phyloP scores from a whole-genome alignment of 495 filamentous ascomycete species.

The Podospora pseudopauciseta region DNA sequence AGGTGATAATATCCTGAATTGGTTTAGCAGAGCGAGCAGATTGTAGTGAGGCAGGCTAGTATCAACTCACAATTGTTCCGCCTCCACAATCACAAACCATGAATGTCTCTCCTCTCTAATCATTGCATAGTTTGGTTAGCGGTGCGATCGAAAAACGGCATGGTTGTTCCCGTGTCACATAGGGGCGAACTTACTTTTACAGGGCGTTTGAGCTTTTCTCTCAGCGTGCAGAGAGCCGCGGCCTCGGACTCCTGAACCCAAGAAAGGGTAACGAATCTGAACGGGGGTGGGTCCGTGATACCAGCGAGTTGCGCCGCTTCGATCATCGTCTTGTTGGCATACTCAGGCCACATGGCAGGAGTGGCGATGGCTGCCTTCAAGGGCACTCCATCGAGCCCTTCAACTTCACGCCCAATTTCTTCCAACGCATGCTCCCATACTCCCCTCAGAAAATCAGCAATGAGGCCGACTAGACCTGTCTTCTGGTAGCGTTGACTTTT shows the following conservation, averaged over 20 bases:
- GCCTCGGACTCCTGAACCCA: conserved; percentile 6
- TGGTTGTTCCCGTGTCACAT: too few relatives aligned
- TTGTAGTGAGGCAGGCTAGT: too few relatives aligned
- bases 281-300: neutral
- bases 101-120: conserved; percentile 7
- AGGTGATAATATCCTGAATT: conserved; percentile 6
- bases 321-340: neutral
- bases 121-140: too few relatives aligned
- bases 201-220: neutral
- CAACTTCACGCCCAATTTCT: neutral
- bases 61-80: conserved; percentile 5
- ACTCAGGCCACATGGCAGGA: neutral
- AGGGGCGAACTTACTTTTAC: neutral
- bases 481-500: neutral
- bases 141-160: too few relatives aligned
- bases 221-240: conserved; percentile 7
- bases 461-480: neutral
- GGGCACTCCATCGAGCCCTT: neutral
- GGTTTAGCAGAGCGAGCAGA: neutral
- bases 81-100: conserved; percentile 9
- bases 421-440: neutral
- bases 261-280: neutral
- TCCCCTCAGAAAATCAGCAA: neutral
- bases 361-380: neutral
- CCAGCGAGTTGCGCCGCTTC: neutral